Evolutionary conservation across 176 grass and related monocot species (phyloP).

Genomic region (Coix lacrymajobi): DNA sequence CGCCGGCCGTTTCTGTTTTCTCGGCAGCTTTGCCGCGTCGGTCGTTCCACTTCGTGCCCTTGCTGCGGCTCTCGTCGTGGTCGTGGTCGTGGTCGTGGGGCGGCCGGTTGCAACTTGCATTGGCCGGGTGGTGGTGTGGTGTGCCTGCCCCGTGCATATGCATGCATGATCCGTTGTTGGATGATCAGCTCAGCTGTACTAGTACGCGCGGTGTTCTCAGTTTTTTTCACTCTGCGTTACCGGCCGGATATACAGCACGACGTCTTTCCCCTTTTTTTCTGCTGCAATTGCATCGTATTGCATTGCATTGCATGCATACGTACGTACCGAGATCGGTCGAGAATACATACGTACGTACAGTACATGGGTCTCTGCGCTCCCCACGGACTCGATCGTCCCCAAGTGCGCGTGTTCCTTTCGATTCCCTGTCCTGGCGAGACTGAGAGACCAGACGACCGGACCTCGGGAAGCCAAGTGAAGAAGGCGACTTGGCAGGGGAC

Average conservation of each 20-base stretch:
- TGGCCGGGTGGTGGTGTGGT: neutral
- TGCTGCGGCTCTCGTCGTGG: neutral
- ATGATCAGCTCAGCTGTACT: neutral
- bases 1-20: neutral
- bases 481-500: conserved; percentile 19
- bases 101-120: no score
- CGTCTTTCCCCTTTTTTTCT: no score
- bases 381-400: neutral
- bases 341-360: no score
- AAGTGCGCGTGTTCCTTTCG: neutral
- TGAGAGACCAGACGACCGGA: neutral
- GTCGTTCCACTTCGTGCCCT: neutral
- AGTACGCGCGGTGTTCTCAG: neutral
- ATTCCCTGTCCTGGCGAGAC: no score
- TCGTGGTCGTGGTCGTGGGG: no score
- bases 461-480: conserved; percentile 20
- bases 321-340: no score
- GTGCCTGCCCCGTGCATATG: neutral
- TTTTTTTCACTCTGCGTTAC: no score
- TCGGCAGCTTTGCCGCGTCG: neutral
- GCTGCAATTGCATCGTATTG: no score
- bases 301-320: no score
- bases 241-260: no score
- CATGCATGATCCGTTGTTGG: neutral
- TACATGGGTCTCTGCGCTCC: no score